phyloP scores from a whole-genome alignment of 208 protist genomes.

The Phytomonas sp. region DNA sequence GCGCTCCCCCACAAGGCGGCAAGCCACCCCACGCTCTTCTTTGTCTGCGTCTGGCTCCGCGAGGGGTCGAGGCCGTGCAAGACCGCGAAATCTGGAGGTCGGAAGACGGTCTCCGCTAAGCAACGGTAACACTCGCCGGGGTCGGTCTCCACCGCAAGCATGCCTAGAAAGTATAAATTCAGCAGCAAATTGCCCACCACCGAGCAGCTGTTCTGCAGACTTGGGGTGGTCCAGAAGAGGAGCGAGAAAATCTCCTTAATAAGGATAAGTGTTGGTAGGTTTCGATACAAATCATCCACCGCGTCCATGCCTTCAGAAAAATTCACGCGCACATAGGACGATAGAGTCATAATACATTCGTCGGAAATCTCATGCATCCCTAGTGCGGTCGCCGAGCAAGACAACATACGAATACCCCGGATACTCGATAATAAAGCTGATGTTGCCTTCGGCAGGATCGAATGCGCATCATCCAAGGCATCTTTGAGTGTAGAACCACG shows the following conservation, averaged over 20 bases:
- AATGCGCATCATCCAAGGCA: slow-evolving; percentile 19
- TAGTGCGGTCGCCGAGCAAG: slow-evolving; percentile 16
- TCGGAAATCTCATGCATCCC: slow-evolving; percentile 20
- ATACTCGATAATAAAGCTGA: slow-evolving; percentile 22
- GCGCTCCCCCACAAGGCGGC: not conserved
- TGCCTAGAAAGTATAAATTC: slow-evolving; percentile 33
- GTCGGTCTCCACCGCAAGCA: slow-evolving; percentile 13
- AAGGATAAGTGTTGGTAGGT: slow-evolving; percentile 27
- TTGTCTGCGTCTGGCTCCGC: not conserved
- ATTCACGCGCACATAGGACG: slow-evolving; percentile 22
- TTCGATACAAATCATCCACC: slow-evolving; percentile 26
- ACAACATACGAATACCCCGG: slow-evolving; percentile 22
- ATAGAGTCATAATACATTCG: slow-evolving; percentile 24
- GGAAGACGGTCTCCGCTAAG: not conserved
- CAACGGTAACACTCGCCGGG: not conserved
- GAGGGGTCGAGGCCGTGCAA: not conserved
- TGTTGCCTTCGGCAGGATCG: slow-evolving; percentile 17
- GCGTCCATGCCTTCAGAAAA: slow-evolving; percentile 22
- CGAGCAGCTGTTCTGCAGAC: slow-evolving; percentile 29
- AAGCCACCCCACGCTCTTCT: not conserved
- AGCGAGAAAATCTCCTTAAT: slow-evolving; percentile 33
- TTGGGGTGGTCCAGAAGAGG: slow-evolving; percentile 20
- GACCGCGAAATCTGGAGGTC: not conserved
- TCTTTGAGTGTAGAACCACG: slow-evolving; percentile 13
- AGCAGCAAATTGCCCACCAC: slow-evolving; percentile 22